Conservation (phyloP, 352 stramenopile species). For the Phytophthora lateralis region DNA sequence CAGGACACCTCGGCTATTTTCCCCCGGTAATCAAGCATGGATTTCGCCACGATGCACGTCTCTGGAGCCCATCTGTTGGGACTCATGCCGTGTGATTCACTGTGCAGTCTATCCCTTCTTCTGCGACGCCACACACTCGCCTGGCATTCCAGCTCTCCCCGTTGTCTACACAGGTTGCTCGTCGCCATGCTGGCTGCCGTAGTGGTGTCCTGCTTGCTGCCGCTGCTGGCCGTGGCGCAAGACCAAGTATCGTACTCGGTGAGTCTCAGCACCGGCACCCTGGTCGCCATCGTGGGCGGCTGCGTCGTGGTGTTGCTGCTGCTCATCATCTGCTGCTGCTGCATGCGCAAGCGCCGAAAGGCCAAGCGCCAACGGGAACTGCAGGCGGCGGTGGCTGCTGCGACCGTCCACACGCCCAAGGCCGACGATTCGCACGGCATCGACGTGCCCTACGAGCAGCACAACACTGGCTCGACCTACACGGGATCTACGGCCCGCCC, state of each 20-base stretch:
- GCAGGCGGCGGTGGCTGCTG: constrained; percentile 24
- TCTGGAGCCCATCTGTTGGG: constrained; percentile 21
- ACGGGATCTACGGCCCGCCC: constrained; percentile 20
- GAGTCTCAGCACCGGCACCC: constrained; percentile 30
- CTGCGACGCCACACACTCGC: constrained; percentile 18
- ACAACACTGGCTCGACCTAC: constrained; percentile 33
- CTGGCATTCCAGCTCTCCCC: constrained; percentile 15
- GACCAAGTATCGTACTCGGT: constrained; percentile 33
- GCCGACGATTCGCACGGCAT: constrained; percentile 22
- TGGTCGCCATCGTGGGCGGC: constrained; percentile 28
- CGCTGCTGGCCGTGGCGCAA: constrained; percentile 13
- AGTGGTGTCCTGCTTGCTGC: constrained; percentile 14
- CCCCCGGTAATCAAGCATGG: neutral
- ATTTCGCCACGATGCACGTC: constrained; percentile 21
- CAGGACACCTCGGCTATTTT: too few relatives aligned
- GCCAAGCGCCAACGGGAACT: constrained; percentile 22
- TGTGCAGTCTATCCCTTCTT: constrained; percentile 18
- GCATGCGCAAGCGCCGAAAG: constrained; percentile 26
- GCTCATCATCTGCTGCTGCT: constrained; percentile 34
- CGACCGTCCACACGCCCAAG: constrained; percentile 27
- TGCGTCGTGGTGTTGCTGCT: constrained; percentile 25
- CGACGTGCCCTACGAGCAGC: constrained; percentile 22
- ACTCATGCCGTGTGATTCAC: too few relatives aligned
- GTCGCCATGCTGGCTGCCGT: constrained; percentile 16
- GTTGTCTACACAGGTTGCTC: neutral